phyloP scores from a whole-genome alignment of 2,329 filamentous ascomycete genomes.

The Xylariaceae sp. region DNA sequence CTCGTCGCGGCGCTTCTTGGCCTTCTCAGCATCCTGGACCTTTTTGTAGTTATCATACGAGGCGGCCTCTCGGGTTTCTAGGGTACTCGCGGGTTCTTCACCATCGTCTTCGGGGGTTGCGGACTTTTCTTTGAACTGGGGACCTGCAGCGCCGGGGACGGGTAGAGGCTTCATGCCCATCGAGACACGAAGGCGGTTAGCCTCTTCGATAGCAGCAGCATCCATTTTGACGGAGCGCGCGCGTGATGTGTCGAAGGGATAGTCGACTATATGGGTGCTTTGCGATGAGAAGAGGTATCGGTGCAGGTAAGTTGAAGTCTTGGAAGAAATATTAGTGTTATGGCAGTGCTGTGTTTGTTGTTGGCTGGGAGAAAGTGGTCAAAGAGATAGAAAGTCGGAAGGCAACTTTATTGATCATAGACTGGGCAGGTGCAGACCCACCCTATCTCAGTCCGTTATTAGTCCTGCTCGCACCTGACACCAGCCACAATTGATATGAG shows the following conservation, averaged over 20 bases:
- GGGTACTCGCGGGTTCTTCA: conserved; percentile 67
- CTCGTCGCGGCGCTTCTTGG: conserved; percentile 75
- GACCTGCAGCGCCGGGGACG: conserved; percentile 62
- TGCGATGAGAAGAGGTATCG: no score
- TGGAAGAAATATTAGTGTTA: not conserved
- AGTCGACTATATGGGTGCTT: no score
- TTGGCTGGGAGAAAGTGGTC: no score
- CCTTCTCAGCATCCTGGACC: conserved; percentile 64
- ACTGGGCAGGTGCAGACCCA: no score
- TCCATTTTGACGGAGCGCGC: conserved; percentile 56
- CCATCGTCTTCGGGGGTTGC: conserved; percentile 42
- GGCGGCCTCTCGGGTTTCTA: conserved; percentile 74
- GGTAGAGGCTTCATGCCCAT: conserved; percentile 88
- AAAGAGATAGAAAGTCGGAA: no score
- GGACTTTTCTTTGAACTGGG: conserved; percentile 37
- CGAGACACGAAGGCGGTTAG: conserved; percentile 84
- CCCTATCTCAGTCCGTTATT: no score
- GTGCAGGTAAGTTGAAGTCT: not conserved
- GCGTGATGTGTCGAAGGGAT: no score
- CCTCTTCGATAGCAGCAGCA: conserved; percentile 80
- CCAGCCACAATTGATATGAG: conserved; percentile 6
- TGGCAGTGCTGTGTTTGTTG: not conserved
- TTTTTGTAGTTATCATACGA: conserved; percentile 70
- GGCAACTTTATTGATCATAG: no score
- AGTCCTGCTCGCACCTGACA: not conserved